Evolutionary conservation across 352 stramenopile genomes (phyloP).

Genomic region (Phytophthora cajani): DNA sequence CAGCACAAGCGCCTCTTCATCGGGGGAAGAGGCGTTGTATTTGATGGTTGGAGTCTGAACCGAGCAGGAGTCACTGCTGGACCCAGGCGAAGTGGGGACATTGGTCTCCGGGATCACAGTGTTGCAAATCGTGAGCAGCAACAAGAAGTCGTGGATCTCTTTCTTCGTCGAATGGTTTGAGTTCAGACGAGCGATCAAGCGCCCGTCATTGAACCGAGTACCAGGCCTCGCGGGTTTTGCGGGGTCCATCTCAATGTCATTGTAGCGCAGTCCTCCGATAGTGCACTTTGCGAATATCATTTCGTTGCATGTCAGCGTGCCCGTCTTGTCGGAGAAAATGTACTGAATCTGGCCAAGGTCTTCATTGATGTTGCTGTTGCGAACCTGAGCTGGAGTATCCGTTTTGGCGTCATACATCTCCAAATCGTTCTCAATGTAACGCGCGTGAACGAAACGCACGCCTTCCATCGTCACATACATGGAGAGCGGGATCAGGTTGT

Average conservation of each 20-base stretch:
- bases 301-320: conserved; percentile 87
- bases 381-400: conserved; percentile 81
- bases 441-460: conserved; percentile 86
- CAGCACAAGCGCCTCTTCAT: conserved; percentile 83
- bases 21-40: conserved; percentile 87
- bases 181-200: conserved; percentile 75
- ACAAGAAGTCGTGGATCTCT: conserved; percentile 87
- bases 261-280: conserved; percentile 92
- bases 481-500: conserved; percentile 88
- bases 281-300: conserved; percentile 94
- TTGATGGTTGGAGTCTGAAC: conserved; percentile 46
- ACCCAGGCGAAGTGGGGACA: conserved; percentile 31
- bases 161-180: conserved; percentile 84
- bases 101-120: conserved; percentile 83
- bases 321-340: conserved; percentile 91
- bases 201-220: conserved; percentile 82
- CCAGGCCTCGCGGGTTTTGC: conserved; percentile 53
- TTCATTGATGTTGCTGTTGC: conserved; percentile 91
- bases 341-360: conserved; percentile 92
- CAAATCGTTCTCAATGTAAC: conserved; percentile 87
- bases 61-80: conserved; percentile 29
- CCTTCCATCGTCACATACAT: conserved; percentile 93
- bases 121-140: conserved; percentile 89
- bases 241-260: conserved; percentile 78
- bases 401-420: conserved; percentile 82